A percentile compares a stretch with the other conserved stretches of the same genome.
Evolutionary conservation across 441 rosid genomes (phyloP).

Genomic region (Euphorbia neoarborescens): DNA sequence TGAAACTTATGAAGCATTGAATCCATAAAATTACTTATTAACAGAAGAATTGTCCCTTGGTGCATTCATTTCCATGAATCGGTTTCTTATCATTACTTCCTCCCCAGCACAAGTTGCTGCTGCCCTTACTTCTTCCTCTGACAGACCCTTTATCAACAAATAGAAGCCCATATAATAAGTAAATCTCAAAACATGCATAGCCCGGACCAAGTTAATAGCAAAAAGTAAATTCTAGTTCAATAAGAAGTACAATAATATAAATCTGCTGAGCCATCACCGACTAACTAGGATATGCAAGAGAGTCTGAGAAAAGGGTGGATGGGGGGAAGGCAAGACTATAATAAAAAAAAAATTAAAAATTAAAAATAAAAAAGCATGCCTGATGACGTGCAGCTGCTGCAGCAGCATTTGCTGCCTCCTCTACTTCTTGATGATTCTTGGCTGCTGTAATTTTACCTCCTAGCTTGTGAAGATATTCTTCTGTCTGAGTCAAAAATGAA

Average conservation of each 20-base stretch:
- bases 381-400: conserved; percentile 88
- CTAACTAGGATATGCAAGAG: background rate
- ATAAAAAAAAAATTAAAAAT: too few species aligned
- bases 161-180: conserved; percentile 27
- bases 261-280: conserved; percentile 8
- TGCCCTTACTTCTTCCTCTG: conserved; percentile 92
- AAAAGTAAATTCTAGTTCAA: conserved; percentile 9
- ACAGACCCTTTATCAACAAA: conserved; percentile 65
- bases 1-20: conserved; percentile 6
- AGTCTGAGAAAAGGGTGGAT: conserved; percentile 1
- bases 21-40: conserved; percentile 57
- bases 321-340: conserved; percentile 3
- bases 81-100: conserved; percentile 95
- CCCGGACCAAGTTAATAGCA: background rate
- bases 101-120: conserved; percentile 97
- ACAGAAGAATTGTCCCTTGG: conserved; percentile 88
- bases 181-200: conserved; percentile 9
- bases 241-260: conserved; percentile 3
- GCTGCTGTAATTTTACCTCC: conserved; percentile 93
- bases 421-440: conserved; percentile 97
- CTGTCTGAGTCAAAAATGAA: conserved; percentile 93
- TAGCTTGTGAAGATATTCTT: conserved; percentile 89
- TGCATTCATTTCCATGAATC: conserved; percentile 95
- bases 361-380: conserved; percentile 35
- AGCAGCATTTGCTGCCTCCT: conserved; percentile 96